Evolutionary conservation across 2,329 filamentous ascomycete species (phyloP).

Genomic region (Neurospora crassa): DNA sequence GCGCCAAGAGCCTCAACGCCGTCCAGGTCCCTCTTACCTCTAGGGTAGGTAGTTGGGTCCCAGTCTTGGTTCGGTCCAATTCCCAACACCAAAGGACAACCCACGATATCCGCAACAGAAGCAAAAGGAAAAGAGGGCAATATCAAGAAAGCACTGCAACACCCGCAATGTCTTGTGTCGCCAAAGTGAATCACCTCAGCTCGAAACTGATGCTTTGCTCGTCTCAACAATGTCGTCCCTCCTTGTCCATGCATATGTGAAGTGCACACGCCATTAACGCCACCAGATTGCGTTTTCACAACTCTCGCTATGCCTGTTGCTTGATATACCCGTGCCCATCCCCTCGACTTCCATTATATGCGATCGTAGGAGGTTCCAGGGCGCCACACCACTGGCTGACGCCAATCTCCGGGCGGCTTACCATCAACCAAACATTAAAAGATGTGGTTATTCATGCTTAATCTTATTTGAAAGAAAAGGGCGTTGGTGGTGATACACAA

Average conservation of each 20-base stretch:
- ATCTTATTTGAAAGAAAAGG: neutral
- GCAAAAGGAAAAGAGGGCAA: neutral
- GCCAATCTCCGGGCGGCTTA: neutral
- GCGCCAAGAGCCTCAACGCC: neutral
- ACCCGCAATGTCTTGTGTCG: neutral
- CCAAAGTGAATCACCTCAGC: neutral
- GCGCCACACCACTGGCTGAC: neutral
- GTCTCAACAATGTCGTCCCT: neutral
- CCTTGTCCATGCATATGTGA: neutral
- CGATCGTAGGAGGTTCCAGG: neutral
- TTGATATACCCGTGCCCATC: neutral
- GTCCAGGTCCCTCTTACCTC: neutral
- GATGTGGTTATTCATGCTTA: neutral
- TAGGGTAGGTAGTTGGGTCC: no score
- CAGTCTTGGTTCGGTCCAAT: no score
- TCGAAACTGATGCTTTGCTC: neutral
- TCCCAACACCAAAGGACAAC: neutral
- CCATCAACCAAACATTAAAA: neutral
- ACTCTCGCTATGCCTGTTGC: neutral
- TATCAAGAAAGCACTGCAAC: neutral
- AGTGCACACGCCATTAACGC: neutral
- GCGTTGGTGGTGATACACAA: neutral
- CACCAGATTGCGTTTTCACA: neutral
- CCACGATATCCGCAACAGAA: neutral
- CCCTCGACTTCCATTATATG: neutral